These are phyloP conservation scores for Paramecium caudatum DNA, from an alignment of 73 alveolate species.

Conservation along the genomic window DNA sequence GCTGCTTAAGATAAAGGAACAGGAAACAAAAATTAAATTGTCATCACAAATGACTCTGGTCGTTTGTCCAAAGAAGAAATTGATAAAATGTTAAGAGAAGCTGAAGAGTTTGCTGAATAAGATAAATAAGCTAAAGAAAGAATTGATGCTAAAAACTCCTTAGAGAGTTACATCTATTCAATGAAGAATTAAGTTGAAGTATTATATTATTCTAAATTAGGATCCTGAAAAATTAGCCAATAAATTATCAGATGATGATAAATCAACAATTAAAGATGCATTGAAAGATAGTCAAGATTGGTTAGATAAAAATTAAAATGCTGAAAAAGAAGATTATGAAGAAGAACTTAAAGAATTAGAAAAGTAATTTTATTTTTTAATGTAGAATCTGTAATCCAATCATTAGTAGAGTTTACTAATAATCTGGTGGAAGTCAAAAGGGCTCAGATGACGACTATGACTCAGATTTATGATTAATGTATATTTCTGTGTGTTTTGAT, in stretches of 20 bases:
- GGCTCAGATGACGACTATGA: conserved; percentile 83
- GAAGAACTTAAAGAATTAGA: conserved; percentile 71
- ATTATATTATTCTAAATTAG: conserved; percentile 84
- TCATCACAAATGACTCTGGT: conserved; percentile 98
- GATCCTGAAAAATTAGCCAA: conserved; percentile 73
- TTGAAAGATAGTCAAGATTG: conserved; percentile 81
- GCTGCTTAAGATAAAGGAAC: conserved; percentile 96
- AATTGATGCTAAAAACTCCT: conserved; percentile 96
- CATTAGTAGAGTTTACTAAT: conserved; percentile 90
- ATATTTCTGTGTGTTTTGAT: conserved; percentile 58
- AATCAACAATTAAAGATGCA: conserved; percentile 80
- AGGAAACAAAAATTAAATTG: conserved; percentile 92
- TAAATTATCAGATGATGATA: conserved; percentile 79
- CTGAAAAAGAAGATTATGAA: conserved; percentile 77
- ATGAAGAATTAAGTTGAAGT: conserved; percentile 96
- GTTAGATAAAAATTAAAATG: conserved; percentile 79
- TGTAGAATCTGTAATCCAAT: conserved; percentile 96
- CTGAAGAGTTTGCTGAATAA: conserved; percentile 96
- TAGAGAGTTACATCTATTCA: conserved; percentile 93
- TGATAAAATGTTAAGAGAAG: conserved; percentile 93
- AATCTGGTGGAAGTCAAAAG: conserved; percentile 84
- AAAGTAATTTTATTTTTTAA: conserved; percentile 61
- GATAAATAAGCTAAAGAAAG: conserved; percentile 94
- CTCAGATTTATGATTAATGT: conserved; percentile 76
- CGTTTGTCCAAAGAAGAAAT: conserved; percentile 96